Evolutionary conservation across 2,329 filamentous ascomycete species (phyloP).

Genomic region (Alternaria incomplexa): DNA sequence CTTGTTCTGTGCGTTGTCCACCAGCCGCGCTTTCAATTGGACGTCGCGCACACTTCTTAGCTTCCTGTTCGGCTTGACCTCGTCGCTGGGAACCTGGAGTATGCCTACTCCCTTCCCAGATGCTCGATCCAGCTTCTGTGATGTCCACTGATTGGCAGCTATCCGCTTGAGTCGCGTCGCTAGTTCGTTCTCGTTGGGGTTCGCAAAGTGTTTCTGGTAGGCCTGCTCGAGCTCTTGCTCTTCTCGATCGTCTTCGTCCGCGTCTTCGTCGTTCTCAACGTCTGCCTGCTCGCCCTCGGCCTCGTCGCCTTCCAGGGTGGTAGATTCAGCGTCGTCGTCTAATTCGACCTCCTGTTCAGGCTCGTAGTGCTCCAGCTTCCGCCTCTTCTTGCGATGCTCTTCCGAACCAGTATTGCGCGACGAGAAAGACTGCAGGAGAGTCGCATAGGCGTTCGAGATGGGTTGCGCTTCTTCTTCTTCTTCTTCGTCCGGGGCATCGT

Average conservation of each 20-base stretch:
- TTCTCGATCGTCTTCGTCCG: constrained; percentile 44
- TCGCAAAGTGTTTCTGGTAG: constrained; percentile 81
- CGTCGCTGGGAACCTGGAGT: constrained; percentile 31
- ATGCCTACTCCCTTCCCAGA: constrained; percentile 33
- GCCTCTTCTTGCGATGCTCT: constrained; percentile 58
- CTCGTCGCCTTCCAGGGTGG: neutral
- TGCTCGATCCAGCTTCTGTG: constrained; percentile 42
- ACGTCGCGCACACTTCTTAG: constrained; percentile 35
- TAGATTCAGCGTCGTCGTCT: constrained; percentile 18
- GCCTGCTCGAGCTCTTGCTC: constrained; percentile 61
- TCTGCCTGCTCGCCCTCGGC: constrained; percentile 13
- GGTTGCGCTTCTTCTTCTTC: constrained; percentile 33
- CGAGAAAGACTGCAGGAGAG: constrained; percentile 61
- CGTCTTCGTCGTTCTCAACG: constrained; percentile 22
- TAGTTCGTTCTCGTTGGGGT: constrained; percentile 67
- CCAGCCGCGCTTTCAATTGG: constrained; percentile 42
- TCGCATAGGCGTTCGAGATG: constrained; percentile 58
- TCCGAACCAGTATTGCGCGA: constrained; percentile 41
- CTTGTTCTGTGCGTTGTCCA: constrained; percentile 36
- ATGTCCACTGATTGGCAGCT: constrained; percentile 57
- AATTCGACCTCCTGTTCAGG: neutral
- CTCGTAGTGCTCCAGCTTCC: constrained; percentile 54
- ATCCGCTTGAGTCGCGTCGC: constrained; percentile 57
- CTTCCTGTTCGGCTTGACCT: constrained; percentile 25
- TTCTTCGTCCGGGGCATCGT: constrained; percentile 27